Evolutionary conservation across 2,329 filamentous ascomycete genomes (phyloP).

Genomic region (Fusarium illudens): DNA sequence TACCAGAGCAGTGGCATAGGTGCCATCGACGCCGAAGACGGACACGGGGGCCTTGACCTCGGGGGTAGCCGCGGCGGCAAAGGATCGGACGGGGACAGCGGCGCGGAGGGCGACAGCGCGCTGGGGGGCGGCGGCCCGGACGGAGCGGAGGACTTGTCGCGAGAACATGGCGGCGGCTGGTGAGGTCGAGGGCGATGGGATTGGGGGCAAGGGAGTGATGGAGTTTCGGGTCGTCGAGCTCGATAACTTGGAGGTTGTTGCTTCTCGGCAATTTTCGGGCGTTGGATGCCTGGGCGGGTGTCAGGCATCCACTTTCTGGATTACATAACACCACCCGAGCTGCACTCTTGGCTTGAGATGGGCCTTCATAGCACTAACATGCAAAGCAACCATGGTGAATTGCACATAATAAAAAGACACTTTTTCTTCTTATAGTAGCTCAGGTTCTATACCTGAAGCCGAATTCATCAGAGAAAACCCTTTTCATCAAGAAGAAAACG

Average conservation of each 20-base stretch:
- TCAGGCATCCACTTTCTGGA: constrained; percentile 50
- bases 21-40: constrained; percentile 95
- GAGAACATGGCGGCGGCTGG: constrained; percentile 60
- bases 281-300: constrained; percentile 47
- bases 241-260: constrained; percentile 47
- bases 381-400: background rate
- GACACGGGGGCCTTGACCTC: constrained; percentile 85
- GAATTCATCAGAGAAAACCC: background rate
- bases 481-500: background rate
- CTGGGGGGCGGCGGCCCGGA: constrained; percentile 67
- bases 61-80: constrained; percentile 75
- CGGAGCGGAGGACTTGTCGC: constrained; percentile 66
- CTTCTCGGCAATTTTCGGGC: constrained; percentile 54
- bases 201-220: constrained; percentile 31
- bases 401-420: background rate
- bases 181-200: constrained; percentile 14
- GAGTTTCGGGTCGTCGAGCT: constrained; percentile 42
- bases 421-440: background rate
- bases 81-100: constrained; percentile 72
- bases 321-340: constrained; percentile 40
- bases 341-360: background rate
- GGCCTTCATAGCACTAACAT: background rate
- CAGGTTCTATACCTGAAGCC: background rate
- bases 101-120: constrained; percentile 54
- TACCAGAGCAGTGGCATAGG: constrained; percentile 99